Evolutionary conservation across 352 stramenopile species (phyloP), one percentile per base, ranked within the genome.

Genomic region (Pythium chondricola): DNA sequence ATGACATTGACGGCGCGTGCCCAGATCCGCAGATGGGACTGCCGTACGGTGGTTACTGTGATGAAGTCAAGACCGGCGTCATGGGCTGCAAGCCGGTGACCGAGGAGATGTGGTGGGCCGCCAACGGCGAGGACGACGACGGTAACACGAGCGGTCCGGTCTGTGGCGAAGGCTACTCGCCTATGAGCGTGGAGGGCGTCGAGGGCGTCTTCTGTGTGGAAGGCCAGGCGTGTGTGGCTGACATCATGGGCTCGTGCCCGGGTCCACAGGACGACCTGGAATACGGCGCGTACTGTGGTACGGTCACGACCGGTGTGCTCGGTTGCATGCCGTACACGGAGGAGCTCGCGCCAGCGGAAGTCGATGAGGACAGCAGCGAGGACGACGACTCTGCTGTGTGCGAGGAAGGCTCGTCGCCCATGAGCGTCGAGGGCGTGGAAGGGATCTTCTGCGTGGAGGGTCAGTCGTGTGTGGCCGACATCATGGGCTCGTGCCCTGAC

Each of bases 201-300:
- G 46, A 45, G 20, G 55, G 55, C 24, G 24, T 53, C 9, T 63
- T 50, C 36, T 63, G 55, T 21, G 55, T 57, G 14, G 45, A 50
- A 17, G 46, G 46, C 36, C 46, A 53, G 35, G 46, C 35, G 13
- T 53, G 46, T 45, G 46, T 53, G 2, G 46, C 46, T 6, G 31
- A 53, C 25, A 53, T 39, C 17, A 38, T 39, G 14, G 35, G 18
- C 13, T 4, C 8, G 29, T 27, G 37, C 18, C 43, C 17, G 27
- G 17, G 16, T 17, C 26, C 6, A 11, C 29, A 48, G 25, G 26
- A 39, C 26, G 42, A 20, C 13, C 16, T 27, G 5, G 42, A 48
- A 4, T 32, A 38, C 25, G 42, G 26, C 16, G 25, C 24, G 25
- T 32, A 48, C 25, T 47, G 41, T 21, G 41, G 25, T n/a, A 30